Percentiles rank a stretch among this genome's conserved stretches.
Conservation (phyloP, 2,329 filamentous ascomycete genomes). For the Didymella lethalis region DNA sequence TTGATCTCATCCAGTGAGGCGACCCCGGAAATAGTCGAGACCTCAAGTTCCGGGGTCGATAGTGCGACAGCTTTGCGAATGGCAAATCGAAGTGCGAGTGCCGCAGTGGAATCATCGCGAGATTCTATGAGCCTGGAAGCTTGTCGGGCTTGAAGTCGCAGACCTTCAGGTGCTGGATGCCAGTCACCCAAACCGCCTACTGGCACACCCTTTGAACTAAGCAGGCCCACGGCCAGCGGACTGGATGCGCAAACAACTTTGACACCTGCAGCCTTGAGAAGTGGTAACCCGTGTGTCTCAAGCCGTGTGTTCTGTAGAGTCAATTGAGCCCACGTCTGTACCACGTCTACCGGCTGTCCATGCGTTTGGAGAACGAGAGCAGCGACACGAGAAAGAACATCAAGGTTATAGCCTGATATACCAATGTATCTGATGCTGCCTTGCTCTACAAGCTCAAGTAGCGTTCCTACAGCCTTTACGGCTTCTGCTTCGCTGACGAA, state of each 20-base stretch:
- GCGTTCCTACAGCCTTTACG: background rate
- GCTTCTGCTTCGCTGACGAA: constrained; percentile 5
- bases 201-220: constrained; percentile 6
- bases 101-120: background rate
- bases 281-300: background rate
- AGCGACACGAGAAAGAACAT: constrained; percentile 1
- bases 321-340: constrained; percentile 8
- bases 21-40: constrained; percentile 7
- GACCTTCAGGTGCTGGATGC: constrained; percentile 6
- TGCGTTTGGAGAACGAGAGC: constrained; percentile 1
- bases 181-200: constrained; percentile 7
- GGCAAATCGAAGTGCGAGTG: constrained; percentile 5
- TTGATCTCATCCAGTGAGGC: constrained; percentile 4
- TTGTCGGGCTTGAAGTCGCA: constrained; percentile 1
- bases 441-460: constrained; percentile 1
- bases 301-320: constrained; percentile 9
- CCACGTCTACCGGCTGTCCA: constrained; percentile 4
- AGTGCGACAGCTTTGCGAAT: constrained; percentile 3
- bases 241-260: constrained; percentile 6
- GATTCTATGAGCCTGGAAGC: constrained; percentile 2
- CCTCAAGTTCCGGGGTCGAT: background rate
- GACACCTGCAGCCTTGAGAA: constrained; percentile 4
- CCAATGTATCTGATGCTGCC: constrained; percentile 1
- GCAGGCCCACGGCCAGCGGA: constrained; percentile 4
- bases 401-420: constrained; percentile 7